phyloP scores from a whole-genome alignment of 2,329 filamentous ascomycete species.

The Aspergillus unguis region DNA sequence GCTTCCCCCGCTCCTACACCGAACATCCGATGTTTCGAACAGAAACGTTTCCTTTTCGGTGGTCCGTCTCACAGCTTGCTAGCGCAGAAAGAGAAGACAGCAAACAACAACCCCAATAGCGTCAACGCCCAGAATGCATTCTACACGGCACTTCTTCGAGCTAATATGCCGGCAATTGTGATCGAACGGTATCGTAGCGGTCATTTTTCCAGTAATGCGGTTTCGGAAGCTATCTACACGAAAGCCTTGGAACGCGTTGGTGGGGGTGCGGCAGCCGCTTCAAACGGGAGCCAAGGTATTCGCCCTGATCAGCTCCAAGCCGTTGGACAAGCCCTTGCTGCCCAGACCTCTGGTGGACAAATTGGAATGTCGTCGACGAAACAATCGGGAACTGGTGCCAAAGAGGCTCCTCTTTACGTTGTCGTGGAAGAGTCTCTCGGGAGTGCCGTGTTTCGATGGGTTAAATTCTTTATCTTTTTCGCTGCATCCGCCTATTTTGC shows the following conservation, averaged over 20 bases:
- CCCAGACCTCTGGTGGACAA: constrained; percentile 65
- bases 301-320: constrained; percentile 67
- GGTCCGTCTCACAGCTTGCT: constrained; percentile 58
- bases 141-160: constrained; percentile 84
- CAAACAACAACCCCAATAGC: constrained; percentile 87
- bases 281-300: constrained; percentile 37
- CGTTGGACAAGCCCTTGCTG: constrained; percentile 76
- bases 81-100: constrained; percentile 81
- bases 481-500: constrained; percentile 74
- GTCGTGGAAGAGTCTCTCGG: constrained; percentile 88
- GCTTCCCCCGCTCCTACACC: constrained; percentile 22
- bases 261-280: constrained; percentile 33
- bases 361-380: constrained; percentile 49
- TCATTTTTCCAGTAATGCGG: constrained; percentile 74
- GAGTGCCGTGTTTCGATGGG: constrained; percentile 79
- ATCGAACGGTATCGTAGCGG: constrained; percentile 86
- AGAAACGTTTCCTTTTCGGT: constrained; percentile 40
- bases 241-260: constrained; percentile 67
- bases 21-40: constrained; percentile 29
- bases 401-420: constrained; percentile 86
- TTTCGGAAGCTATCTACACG: constrained; percentile 74
- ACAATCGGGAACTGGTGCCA: constrained; percentile 62
- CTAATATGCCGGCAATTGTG: constrained; percentile 90
- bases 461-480: constrained; percentile 81
- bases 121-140: constrained; percentile 88